These are phyloP conservation scores for Lathyrus tuberosus DNA, from an alignment of 306 rosid species.

Conservation along the genomic window DNA sequence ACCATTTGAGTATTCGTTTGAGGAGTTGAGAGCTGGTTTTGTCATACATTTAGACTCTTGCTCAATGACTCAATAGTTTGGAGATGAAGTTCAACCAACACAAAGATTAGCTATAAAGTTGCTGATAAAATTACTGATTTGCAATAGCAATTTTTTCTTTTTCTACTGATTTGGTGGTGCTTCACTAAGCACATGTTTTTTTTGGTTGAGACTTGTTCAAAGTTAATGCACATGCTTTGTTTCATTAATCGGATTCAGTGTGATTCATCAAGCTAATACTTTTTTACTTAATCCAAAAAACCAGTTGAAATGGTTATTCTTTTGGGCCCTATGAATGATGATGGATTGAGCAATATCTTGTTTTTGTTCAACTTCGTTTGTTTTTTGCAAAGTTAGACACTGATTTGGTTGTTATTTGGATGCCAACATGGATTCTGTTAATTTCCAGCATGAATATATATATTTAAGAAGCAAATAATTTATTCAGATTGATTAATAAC, in stretches of 20 bases:
- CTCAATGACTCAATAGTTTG: conserved; percentile 36
- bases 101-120: neutral
- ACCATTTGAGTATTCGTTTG: conserved; percentile 58
- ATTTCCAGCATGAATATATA: too few species aligned
- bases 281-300: conserved; percentile 14
- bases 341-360: too few species aligned
- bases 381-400: too few species aligned
- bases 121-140: conserved; percentile 34
- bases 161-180: conserved; percentile 21
- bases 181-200: conserved; percentile 19
- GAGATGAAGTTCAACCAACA: conserved; percentile 7
- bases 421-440: too few species aligned
- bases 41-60: conserved; percentile 34
- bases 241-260: conserved; percentile 10
- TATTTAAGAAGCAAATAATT: too few species aligned
- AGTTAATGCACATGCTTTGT: neutral
- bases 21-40: conserved; percentile 64
- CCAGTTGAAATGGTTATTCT: neutral
- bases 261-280: neutral
- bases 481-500: too few species aligned
- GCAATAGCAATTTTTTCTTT: neutral
- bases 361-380: too few species aligned
- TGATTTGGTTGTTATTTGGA: too few species aligned
- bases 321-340: too few species aligned
- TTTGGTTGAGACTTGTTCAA: conserved; percentile 19